Evolutionary conservation across 805 yeast genomes (phyloP).

Genomic region (Nakazawaea laoshanensis): DNA sequence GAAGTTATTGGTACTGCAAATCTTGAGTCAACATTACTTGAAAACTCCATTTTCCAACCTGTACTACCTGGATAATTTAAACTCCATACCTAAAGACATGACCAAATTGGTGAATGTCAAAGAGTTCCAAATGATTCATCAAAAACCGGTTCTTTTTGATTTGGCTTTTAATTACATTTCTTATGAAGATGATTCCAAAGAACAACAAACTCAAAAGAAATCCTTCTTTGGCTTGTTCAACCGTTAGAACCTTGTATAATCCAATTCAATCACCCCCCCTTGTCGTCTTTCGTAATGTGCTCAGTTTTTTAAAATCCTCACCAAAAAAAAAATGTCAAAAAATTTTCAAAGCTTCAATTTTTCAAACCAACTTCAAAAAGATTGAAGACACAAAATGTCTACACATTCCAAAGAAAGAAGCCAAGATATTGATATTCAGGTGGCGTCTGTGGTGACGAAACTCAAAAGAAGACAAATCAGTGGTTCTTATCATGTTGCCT

Average conservation of each 20-base stretch:
- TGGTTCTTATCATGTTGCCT: constrained; percentile 77
- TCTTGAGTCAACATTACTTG: constrained; percentile 37
- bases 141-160: constrained; percentile 89
- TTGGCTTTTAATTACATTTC: constrained; percentile 77
- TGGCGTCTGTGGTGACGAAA: constrained; percentile 28
- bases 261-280: too few species aligned
- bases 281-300: too few species aligned
- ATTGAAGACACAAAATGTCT: constrained; percentile 2
- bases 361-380: not conserved
- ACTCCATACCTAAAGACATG: constrained; percentile 22
- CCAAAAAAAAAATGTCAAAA: not conserved
- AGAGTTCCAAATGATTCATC: constrained; percentile 50
- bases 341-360: not conserved
- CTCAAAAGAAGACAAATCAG: constrained; percentile 78
- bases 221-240: constrained; percentile 72
- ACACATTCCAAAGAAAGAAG: constrained; percentile 8
- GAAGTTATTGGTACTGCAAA: constrained; percentile 26
- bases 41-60: constrained; percentile 13
- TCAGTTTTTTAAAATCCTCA: not conserved
- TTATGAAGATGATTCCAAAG: constrained; percentile 26
- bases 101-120: constrained; percentile 22
- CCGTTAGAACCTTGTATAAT: too few species aligned
- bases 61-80: constrained; percentile 20
- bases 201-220: constrained; percentile 46
- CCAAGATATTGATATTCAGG: constrained; percentile 15